These are phyloP conservation scores for Halteria grandinella DNA, from an alignment of 73 alveolate genomes.

Conservation along the genomic window DNA sequence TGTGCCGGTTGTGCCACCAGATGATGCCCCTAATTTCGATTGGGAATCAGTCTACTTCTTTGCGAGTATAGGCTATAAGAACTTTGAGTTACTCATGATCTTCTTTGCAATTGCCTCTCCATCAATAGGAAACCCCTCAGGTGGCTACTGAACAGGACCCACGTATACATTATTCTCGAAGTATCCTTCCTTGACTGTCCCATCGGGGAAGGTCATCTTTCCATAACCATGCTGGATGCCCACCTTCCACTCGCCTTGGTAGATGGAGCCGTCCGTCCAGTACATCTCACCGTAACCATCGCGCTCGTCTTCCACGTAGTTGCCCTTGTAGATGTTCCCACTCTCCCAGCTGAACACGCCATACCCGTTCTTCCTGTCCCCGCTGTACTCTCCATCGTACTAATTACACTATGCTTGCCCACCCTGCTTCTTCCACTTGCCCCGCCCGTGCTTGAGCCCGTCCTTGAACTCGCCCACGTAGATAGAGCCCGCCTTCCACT, in stretches of 20 bases:
- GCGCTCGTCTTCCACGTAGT: constrained; percentile 26
- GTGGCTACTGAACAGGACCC: no score
- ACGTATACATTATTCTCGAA: constrained; percentile 1
- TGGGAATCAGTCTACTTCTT: no score
- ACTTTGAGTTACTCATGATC: no score
- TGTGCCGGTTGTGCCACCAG: no score
- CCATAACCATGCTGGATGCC: constrained; percentile 71
- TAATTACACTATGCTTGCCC: constrained; percentile 40
- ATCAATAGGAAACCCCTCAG: no score
- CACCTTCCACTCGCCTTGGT: constrained; percentile 42
- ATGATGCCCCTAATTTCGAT: no score
- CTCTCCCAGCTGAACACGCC: constrained; percentile 45
- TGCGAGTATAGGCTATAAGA: no score
- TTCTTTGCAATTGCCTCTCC: no score
- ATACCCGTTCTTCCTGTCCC: constrained; percentile 54
- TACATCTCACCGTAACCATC: constrained; percentile 54
- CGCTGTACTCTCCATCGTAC: constrained; percentile 69
- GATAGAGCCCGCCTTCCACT: constrained; percentile 23
- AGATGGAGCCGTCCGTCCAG: constrained; percentile 42
- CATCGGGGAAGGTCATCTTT: constrained; percentile 34
- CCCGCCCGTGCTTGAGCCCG: constrained; percentile 74
- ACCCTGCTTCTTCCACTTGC: constrained; percentile 55
- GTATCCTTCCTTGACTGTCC: constrained; percentile 37
- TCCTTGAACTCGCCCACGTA: constrained; percentile 65
- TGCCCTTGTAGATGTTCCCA: constrained; percentile 33